These are phyloP conservation scores for Paxillus involutus DNA, from an alignment of 768 basidiomycete genomes.

Conservation along the genomic window DNA sequence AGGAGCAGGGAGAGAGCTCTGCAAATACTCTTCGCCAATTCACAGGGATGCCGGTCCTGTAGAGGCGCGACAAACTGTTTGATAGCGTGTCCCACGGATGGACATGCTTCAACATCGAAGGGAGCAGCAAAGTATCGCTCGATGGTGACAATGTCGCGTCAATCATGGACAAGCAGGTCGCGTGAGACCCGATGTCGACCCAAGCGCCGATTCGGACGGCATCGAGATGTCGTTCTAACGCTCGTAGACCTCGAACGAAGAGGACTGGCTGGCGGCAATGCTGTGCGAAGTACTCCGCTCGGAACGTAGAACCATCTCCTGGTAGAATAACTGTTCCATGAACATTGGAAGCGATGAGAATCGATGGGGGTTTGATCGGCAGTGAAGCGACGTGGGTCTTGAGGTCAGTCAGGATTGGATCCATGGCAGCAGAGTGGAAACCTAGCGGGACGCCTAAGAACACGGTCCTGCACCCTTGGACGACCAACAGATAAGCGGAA, in stretches of 20 bases:
- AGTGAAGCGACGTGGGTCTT: constrained; percentile 36
- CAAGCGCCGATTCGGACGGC: constrained; percentile 41
- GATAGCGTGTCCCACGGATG: constrained; percentile 47
- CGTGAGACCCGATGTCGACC: constrained; percentile 64
- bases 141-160: constrained; percentile 29
- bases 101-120: constrained; percentile 48
- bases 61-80: constrained; percentile 48
- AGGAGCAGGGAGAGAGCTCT: constrained; percentile 40
- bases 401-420: constrained; percentile 52
- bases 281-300: constrained; percentile 48
- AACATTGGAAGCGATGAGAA: constrained; percentile 66
- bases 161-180: constrained; percentile 57
- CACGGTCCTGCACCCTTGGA: constrained; percentile 37
- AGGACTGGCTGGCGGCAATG: constrained; percentile 57
- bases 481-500: constrained; percentile 38
- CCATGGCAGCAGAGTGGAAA: constrained; percentile 69
- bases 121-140: constrained; percentile 40
- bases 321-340: constrained; percentile 50
- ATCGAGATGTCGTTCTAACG: constrained; percentile 30
- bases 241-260: constrained; percentile 44
- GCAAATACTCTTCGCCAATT: constrained; percentile 57
- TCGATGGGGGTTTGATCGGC: constrained; percentile 43
- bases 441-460: constrained; percentile 58
- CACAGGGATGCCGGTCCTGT: constrained; percentile 39
- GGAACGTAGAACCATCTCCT: constrained; percentile 50